Conservation (phyloP, 164 flowering plant genomes). For the Berberis vulgaris region DNA sequence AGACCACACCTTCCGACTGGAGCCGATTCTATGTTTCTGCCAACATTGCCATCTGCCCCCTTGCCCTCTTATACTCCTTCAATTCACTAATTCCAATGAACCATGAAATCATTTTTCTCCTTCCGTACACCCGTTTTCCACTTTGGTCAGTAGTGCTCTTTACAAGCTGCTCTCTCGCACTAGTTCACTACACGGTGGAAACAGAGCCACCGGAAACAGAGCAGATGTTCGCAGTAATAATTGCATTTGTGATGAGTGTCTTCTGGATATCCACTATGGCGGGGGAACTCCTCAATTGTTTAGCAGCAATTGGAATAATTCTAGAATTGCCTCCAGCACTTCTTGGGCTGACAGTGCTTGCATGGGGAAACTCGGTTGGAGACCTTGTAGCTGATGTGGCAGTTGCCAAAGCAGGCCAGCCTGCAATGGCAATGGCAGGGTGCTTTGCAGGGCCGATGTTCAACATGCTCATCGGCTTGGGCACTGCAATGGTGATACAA, state of each 20-base stretch:
- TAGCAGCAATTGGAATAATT: constrained; percentile 65
- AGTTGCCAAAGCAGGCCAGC: constrained; percentile 94
- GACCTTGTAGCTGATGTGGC: constrained; percentile 99
- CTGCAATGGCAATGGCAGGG: constrained; percentile 97
- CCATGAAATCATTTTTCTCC: constrained; percentile 63
- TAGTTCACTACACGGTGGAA: constrained; percentile 64
- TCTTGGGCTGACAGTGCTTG: constrained; percentile 94
- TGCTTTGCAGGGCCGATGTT: constrained; percentile 99
- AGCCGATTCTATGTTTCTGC: constrained; percentile 74
- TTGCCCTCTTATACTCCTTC: constrained; percentile 68
- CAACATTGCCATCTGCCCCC: constrained; percentile 78
- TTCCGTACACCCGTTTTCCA: constrained; percentile 60
- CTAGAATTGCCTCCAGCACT: constrained; percentile 70
- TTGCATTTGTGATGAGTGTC: constrained; percentile 90
- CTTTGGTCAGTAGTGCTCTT: constrained; percentile 77
- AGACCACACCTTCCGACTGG: constrained; percentile 69
- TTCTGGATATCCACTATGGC: constrained; percentile 96
- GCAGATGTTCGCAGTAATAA: constrained; percentile 44
- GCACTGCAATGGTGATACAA: constrained; percentile 73
- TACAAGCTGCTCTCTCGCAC: constrained; percentile 55
- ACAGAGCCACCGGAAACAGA: constrained; percentile 73
- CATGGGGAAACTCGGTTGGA: constrained; percentile 99
- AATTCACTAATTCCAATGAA: constrained; percentile 63
- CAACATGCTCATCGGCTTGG: constrained; percentile 96
- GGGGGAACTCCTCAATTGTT: constrained; percentile 82